Base-by-base conservation (phyloP, 192 early-diverging fungal species). In the Coemansia sp. region DNA sequence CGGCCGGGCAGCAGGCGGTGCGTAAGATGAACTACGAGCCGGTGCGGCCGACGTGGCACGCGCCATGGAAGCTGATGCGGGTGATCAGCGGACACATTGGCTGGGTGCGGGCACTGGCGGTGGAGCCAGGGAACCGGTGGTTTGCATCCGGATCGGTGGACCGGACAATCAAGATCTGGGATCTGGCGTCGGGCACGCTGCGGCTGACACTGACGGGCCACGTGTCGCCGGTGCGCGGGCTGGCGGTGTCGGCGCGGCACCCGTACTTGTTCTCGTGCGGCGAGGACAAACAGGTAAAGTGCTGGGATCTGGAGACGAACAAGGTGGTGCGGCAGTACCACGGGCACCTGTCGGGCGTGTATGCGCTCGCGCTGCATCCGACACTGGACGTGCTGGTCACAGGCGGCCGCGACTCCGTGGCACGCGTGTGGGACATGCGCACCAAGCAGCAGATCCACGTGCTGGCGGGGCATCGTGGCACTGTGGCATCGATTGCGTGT, bases 241-340 rank as follows among this genome's bases (percentile, higher is more conserved):
- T 99, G 29, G 93, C 90, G 1, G 89, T 99, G 0, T 98, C 95
- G 7, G 69, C 87, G 4, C 85, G 97, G 4, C 97, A 99, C 55
- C 97, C 97, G 8, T 99, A 99, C 57, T 62, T 99, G 39, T 99
- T 99, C 58, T 97, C 94, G 2, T 84, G 83, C 53, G 97, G 94
- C 41, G 97, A 99, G 67, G 97, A 99, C 78, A 99, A 99, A 64
- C 87, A 90, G 84, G 88, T 99, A 51, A 97, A 96, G 66, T 99
- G 95, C 73, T 99, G 97, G 97, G 97, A 99, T 77, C 67, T 99
- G 36, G 97, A 99, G 75, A 87, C 88, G 57, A 99, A 99, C 81
- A 97, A 98, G 66, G 97, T 97, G 41, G 95, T 99, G 56, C 87
- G 97, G 11, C 93, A 97, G 61, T 99, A 99, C 66, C 95, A 99